Base-by-base conservation (phyloP, 2,329 filamentous ascomycete genomes). In the Cyphellophora europaea region DNA sequence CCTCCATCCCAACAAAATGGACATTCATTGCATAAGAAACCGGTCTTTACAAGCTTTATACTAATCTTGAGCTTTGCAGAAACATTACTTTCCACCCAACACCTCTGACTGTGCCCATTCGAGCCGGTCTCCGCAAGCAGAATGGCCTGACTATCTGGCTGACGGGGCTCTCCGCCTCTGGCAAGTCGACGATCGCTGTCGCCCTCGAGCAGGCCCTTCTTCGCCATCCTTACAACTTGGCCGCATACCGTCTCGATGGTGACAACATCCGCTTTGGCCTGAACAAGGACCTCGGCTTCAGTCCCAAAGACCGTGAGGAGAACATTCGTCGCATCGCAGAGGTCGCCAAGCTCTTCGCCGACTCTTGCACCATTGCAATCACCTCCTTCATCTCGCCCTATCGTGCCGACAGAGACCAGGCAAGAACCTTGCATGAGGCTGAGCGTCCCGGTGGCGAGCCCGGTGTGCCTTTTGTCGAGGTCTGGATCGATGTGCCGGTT, bases 361-460 rank as follows among this genome's bases (percentile, higher is more conserved):
- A 98, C 66, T 77, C 77, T 35, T 78, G 83, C 45, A 83, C 82
- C 38, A 76, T 96, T 52, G 84, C 89, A 47, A 79, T 98, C 48
- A 94, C 91, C 35, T 91, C 83, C 42, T 98, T 98, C 70, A 98
- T 98, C 68, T 93, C 84, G 1, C 91, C 91, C 1, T 96, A 95
- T 71, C 77, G 77, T 38, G 81, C 81, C 19, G 91, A 98, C 65
- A 79, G 91, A 38, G 70, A 85, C 47, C 72, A 83, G 27, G 91
- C 91, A 6, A 79, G 91, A 40, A 68, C 79, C 44, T 66, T 98
- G 52, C 91, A 98, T 64, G 71, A 72, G 45, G 69, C 73, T 2
- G 67, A 73, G 21, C 61, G 71, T 33, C 62, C 63, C 37, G 65
- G 66, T 39, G 79, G 81, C 50, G 67, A 69, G 48, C 58, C 66